Evolutionary conservation across 2,329 filamentous ascomycete species (phyloP), one percentile per base, ranked within the genome.

Genomic region (Onygenales sp.): DNA sequence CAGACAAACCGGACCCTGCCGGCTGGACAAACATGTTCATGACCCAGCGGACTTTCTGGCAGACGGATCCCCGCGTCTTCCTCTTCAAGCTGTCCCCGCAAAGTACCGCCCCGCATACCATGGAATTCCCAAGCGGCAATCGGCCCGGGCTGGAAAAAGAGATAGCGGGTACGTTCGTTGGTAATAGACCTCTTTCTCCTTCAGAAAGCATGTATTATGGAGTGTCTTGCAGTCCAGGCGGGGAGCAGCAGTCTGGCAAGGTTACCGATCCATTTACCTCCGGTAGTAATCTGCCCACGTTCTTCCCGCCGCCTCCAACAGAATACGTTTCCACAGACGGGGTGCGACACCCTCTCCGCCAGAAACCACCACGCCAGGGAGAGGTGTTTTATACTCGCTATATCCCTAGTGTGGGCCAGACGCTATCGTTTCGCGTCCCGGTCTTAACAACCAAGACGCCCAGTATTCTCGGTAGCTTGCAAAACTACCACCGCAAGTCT

Each of bases 341-440:
- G 55, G 76, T 91, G 45, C 85, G 90, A 0, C 93, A 98, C 65
- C 93, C 93, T 0, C 75, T 94, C 43, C 83, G 93, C 0, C 86
- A 89, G 1, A 95, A 94, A 66, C 90, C 92, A 0, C 89, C 90
- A 1, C 84, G 88, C 2, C 90, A 95, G 77, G 90, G 90, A 11
- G 89, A 96, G 63, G 83, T 88, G 0, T 92, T 98, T 63, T 98
- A 98, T 68, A 86, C 84, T 0, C 86, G 93, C 52, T 95, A 86
- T 66, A 77, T 97, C 13, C 89, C 89, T 0, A 92, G 86, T 46
- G 74, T 91, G 2, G 81, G 81, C 5, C 88, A 94, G 66, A 95
- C 91, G 59, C 78, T 98, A 7, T 91, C 89, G 0, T 94, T 98
- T 72, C 84, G 93, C 17, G 84, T 93, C 0, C 90, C 91, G 0